phyloP scores from a whole-genome alignment of 495 filamentous ascomycete genomes.

The Monascus purpureus region DNA sequence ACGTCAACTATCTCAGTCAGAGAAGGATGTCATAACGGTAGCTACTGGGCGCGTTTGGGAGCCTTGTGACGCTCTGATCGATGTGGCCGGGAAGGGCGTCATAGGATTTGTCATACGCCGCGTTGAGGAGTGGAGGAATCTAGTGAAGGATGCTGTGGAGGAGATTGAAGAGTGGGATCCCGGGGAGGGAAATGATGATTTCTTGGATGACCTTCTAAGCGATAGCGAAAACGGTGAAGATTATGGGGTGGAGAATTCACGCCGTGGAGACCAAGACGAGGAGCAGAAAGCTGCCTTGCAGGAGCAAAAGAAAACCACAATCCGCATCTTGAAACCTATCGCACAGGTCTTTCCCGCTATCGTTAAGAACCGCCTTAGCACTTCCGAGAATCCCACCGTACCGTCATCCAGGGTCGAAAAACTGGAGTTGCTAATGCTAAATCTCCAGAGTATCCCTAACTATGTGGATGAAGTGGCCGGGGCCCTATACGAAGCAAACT shows the following conservation, averaged over 20 bases:
- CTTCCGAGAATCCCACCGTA: constrained; percentile 7
- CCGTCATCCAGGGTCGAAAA: constrained; percentile 4
- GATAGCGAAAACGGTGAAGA: constrained; percentile 29
- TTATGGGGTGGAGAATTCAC: neutral
- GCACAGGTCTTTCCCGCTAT: constrained; percentile 29
- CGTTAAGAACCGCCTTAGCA: constrained; percentile 22
- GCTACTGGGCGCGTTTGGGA: constrained; percentile 40
- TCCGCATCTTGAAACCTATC: constrained; percentile 29
- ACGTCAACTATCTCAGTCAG: constrained; percentile 12
- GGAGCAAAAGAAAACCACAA: constrained; percentile 21
- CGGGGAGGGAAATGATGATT: constrained; percentile 44
- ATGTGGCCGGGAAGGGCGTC: constrained; percentile 49
- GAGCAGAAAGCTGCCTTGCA: constrained; percentile 19
- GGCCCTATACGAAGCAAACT: constrained; percentile 30
- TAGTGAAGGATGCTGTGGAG: constrained; percentile 64
- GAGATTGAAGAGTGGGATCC: constrained; percentile 79
- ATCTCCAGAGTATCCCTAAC: constrained; percentile 26
- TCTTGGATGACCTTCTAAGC: constrained; percentile 28
- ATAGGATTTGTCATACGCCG: constrained; percentile 45
- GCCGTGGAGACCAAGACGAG: constrained; percentile 9
- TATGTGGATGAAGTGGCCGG: constrained; percentile 35
- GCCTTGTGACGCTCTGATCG: constrained; percentile 56
- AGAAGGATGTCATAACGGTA: constrained; percentile 26
- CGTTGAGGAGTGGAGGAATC: constrained; percentile 51
- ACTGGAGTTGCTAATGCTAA: constrained; percentile 17